Base-by-base conservation (phyloP, 169 alveolate species). In the Plasmodium ovale region DNA sequence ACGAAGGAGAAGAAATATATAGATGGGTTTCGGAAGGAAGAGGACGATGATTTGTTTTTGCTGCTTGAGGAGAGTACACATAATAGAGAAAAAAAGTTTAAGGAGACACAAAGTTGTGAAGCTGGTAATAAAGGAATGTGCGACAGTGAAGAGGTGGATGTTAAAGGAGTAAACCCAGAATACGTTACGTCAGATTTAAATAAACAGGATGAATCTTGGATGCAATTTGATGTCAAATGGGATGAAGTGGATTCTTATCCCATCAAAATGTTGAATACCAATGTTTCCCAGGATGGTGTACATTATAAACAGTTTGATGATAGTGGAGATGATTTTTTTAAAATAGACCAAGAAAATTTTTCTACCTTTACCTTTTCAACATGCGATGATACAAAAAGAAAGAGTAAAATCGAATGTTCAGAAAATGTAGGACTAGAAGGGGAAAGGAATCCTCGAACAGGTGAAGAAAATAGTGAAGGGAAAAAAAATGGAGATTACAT, bases 261-360 rank as follows among this genome's bases (percentile, higher is more conserved):
- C n/a, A n/a, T n/a, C n/a, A n/a, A n/a, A n/a, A n/a, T n/a, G n/a
- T n/a, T n/a, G n/a, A n/a, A n/a, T n/a, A n/a, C n/a, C n/a, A n/a
- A n/a, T n/a, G n/a, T n/a, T n/a, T n/a, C n/a, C n/a, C n/a, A n/a
- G n/a, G n/a, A n/a, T n/a, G 5, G 27, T 25, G 29, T 54, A 19
- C 56, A 9, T 16, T n/a, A 3, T 65, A 33, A 25, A 6, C 56
- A 72, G 23, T 56, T 53, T 60, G 77, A 62, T 14, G 88, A 60
- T 29, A 47, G 12, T 16, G 54, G 37, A 5, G 88, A 74, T 37
- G 74, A 60, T 1, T 74, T 74, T 74, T 74, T 74, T 54, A 74
- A 74, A 74, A 74, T 74, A 60, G 74, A 74, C 54, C 77, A 74
- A 16, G 39, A 44, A 12, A 74, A 74, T 74, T 74, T 74, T 74